Percentiles rank a stretch among this genome's conserved stretches.
phyloP scores from a whole-genome alignment of 805 yeast species.

The Candida patagonica region DNA sequence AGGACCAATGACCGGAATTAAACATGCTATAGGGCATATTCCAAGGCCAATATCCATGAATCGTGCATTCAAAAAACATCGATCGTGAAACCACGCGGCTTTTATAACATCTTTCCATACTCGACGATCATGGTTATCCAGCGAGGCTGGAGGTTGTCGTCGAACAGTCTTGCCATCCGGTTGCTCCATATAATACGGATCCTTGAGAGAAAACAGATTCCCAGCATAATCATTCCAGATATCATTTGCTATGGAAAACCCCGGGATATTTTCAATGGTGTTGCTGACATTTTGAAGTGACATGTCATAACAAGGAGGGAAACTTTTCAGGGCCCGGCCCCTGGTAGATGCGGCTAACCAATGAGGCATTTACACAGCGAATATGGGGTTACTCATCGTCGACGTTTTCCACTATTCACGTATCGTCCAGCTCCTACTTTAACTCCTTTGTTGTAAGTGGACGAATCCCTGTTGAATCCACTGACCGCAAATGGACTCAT shows the following conservation, averaged over 20 bases:
- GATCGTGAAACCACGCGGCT: constrained; percentile 83
- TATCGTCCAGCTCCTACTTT: constrained; percentile 78
- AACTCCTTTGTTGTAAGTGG: constrained; percentile 48
- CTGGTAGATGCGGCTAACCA: background rate
- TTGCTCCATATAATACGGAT: constrained; percentile 24
- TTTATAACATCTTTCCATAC: constrained; percentile 66
- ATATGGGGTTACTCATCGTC: background rate
- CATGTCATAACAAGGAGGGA: too few relatives aligned
- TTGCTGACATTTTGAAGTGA: constrained; percentile 1
- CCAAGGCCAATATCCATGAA: constrained; percentile 64
- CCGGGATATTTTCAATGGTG: constrained; percentile 43
- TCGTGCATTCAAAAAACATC: constrained; percentile 71
- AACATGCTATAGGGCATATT: constrained; percentile 58
- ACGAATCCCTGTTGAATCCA: constrained; percentile 39
- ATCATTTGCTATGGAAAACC: constrained; percentile 47
- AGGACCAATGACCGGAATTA: constrained; percentile 84
- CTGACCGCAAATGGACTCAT: constrained; percentile 78
- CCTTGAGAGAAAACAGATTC: constrained; percentile 48
- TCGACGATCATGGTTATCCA: constrained; percentile 50
- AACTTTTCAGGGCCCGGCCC: background rate
- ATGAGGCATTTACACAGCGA: background rate
- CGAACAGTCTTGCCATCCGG: constrained; percentile 46
- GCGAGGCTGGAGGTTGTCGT: constrained; percentile 50
- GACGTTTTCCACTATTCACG: constrained; percentile 51
- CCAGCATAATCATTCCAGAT: constrained; percentile 59